Percentiles rank a stretch among this genome's conserved stretches.
Evolutionary conservation across 768 basidiomycete species (phyloP).

Genomic region (Leucocoprinus leucothites): DNA sequence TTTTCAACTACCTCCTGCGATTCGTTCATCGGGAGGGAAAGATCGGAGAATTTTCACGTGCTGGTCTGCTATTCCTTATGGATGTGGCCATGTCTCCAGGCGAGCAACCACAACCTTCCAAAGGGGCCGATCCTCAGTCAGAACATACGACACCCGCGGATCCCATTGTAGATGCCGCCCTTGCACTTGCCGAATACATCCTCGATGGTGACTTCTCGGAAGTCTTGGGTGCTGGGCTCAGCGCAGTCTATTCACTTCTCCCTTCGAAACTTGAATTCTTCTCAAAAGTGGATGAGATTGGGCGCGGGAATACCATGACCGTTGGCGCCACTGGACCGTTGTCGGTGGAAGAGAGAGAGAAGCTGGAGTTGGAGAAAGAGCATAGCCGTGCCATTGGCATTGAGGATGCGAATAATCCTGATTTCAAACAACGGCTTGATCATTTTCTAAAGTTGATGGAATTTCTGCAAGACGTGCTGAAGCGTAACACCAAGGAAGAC

Average conservation of each 20-base stretch:
- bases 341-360: slow-evolving; percentile 54
- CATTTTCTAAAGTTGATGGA: slow-evolving; percentile 89
- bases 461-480: slow-evolving; percentile 87
- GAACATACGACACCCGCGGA: slow-evolving; percentile 40
- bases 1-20: slow-evolving; percentile 93
- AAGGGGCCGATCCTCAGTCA: slow-evolving; percentile 27
- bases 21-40: slow-evolving; percentile 93
- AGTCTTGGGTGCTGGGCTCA: slow-evolving; percentile 88
- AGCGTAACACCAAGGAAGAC: slow-evolving; percentile 54
- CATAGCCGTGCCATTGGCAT: slow-evolving; percentile 58
- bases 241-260: slow-evolving; percentile 89
- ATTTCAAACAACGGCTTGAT: slow-evolving; percentile 78
- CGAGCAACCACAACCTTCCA: slow-evolving; percentile 35
- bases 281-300: slow-evolving; percentile 36
- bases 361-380: slow-evolving; percentile 44
- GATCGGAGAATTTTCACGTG: slow-evolving; percentile 91
- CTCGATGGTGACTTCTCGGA: slow-evolving; percentile 99
- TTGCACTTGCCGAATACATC: slow-evolving; percentile 90
- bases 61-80: slow-evolving; percentile 90
- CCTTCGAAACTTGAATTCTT: slow-evolving; percentile 83
- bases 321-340: slow-evolving; percentile 63
- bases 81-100: slow-evolving; percentile 90
- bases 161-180: slow-evolving; percentile 79
- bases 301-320: slow-evolving; percentile 57
- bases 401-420: slow-evolving; percentile 72